phyloP scores from a whole-genome alignment of 1,284 basidiomycete species.

The Blastosporella zonata region DNA sequence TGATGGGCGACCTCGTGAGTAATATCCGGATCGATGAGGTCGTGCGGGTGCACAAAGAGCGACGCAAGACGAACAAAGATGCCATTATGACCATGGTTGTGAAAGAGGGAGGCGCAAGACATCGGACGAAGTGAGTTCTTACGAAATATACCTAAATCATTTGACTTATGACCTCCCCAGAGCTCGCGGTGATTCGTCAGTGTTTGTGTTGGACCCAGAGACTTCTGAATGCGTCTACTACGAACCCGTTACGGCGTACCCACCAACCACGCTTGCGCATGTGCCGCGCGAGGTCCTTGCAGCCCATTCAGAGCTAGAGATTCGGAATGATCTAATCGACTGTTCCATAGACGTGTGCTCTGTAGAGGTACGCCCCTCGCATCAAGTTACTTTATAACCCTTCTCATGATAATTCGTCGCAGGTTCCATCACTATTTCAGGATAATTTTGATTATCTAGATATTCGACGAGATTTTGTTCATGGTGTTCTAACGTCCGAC shows the following conservation, averaged over 20 bases:
- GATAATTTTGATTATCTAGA: constrained; percentile 99
- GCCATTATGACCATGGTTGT: constrained; percentile 96
- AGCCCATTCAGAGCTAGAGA: constrained; percentile 72
- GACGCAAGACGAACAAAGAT: constrained; percentile 85
- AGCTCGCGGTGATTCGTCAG: constrained; percentile 65
- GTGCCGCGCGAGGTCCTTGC: constrained; percentile 71
- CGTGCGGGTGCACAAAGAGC: constrained; percentile 85
- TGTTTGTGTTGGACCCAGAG: constrained; percentile 71
- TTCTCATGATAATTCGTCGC: neutral
- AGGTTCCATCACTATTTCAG: constrained; percentile 95
- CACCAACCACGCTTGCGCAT: constrained; percentile 51
- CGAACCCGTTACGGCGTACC: constrained; percentile 66
- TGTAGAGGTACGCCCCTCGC: constrained; percentile 59
- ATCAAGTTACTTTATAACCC: neutral
- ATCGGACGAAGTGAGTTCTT: constrained; percentile 66
- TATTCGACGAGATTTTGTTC: constrained; percentile 90
- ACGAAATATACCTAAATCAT: constrained; percentile 3
- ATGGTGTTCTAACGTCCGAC: constrained; percentile 95
- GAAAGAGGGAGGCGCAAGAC: constrained; percentile 69
- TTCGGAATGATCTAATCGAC: constrained; percentile 85
- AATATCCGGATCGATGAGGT: constrained; percentile 90
- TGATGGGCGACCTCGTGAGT: constrained; percentile 92
- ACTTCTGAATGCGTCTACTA: constrained; percentile 81
- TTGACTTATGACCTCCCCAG: constrained; percentile 34
- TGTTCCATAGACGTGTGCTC: constrained; percentile 91